phyloP scores from a whole-genome alignment of 352 stramenopile species.

The Pythium diclinum region DNA sequence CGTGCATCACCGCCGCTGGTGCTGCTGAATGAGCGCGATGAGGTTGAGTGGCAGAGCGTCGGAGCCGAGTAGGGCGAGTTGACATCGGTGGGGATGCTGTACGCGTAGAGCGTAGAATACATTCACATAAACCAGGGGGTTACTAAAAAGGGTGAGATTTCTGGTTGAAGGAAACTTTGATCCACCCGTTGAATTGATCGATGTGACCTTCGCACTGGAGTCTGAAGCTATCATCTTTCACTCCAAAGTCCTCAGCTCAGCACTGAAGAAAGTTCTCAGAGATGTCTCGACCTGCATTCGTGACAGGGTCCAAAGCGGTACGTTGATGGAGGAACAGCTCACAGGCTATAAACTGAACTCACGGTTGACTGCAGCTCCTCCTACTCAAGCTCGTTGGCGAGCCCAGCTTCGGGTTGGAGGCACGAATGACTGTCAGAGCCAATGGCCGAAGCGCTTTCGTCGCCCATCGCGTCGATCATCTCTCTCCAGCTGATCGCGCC shows the following conservation, averaged over 20 bases:
- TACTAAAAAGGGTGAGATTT: no score
- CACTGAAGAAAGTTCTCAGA: not conserved
- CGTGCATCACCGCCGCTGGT: no score
- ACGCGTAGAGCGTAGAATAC: no score
- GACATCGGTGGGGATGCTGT: no score
- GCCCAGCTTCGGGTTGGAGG: conserved; percentile 3
- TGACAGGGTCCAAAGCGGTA: not conserved
- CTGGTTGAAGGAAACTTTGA: no score
- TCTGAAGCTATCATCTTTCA: no score
- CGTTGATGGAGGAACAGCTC: not conserved
- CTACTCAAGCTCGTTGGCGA: conserved; percentile 18
- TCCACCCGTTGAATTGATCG: no score
- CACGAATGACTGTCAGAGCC: not conserved
- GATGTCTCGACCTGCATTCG: not conserved
- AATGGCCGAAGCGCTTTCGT: conserved; percentile 3
- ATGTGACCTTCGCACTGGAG: no score
- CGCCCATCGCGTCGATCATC: not conserved
- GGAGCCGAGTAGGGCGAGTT: not conserved
- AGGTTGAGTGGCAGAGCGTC: not conserved
- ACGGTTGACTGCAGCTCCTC: conserved; percentile 2
- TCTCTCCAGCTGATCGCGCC: conserved; percentile 7
- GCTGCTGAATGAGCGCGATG: no score
- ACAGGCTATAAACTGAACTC: not conserved
- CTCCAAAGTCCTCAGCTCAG: no score
- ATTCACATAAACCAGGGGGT: no score